phyloP scores from a whole-genome alignment of 1,284 basidiomycete species.

The Boletus semigastroideus region DNA sequence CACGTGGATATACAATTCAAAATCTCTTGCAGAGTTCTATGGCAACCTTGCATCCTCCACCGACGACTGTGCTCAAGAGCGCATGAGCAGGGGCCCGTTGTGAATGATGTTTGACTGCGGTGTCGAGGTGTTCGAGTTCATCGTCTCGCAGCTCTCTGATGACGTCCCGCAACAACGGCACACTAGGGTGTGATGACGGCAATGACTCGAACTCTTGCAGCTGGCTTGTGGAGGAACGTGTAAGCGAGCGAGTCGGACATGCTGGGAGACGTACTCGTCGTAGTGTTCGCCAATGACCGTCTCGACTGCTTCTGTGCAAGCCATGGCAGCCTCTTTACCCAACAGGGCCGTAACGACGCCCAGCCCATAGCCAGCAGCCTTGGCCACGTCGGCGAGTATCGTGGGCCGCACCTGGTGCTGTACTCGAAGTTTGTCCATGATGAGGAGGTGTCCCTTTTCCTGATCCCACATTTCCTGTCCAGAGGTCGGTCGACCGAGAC shows the following conservation, averaged over 20 bases:
- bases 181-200: constrained; percentile 70
- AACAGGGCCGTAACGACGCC: constrained; percentile 86
- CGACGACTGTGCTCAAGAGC: constrained; percentile 82
- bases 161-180: constrained; percentile 74
- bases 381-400: constrained; percentile 79
- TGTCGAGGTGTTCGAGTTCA: constrained; percentile 92
- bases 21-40: constrained; percentile 87
- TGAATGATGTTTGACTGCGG: constrained; percentile 85
- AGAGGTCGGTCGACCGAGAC: constrained; percentile 5
- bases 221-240: constrained; percentile 52
- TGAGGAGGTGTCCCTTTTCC: constrained; percentile 88
- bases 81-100: constrained; percentile 94
- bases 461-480: constrained; percentile 93
- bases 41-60: constrained; percentile 84
- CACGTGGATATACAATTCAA: constrained; percentile 36
- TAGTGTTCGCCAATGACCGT: constrained; percentile 98
- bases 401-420: constrained; percentile 90
- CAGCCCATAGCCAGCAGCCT: constrained; percentile 81
- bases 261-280: constrained; percentile 74
- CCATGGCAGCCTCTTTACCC: constrained; percentile 95
- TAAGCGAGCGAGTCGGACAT: constrained; percentile 8
- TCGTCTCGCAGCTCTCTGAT: constrained; percentile 91
- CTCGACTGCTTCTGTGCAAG: constrained; percentile 96
- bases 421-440: constrained; percentile 80
- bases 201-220: constrained; percentile 65